Conservation (phyloP, 2,329 filamentous ascomycete genomes). For the Fusarium nurragi region DNA sequence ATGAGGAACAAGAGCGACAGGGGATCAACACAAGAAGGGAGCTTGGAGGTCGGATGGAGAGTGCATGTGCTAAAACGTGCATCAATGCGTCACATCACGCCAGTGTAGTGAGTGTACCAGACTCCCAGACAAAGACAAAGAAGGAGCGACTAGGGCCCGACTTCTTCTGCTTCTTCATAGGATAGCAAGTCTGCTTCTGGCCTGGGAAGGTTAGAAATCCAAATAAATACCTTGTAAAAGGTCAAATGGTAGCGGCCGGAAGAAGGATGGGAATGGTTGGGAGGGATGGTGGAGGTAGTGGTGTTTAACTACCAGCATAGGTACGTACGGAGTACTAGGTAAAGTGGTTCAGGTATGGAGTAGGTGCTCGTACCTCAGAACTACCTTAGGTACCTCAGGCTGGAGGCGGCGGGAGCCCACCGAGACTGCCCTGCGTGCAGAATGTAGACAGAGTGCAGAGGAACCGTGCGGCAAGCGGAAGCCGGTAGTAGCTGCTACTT, state of each 20-base stretch:
- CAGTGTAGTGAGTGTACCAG: background rate
- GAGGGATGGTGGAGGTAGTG: conserved; percentile 30
- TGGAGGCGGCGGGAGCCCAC: conserved; percentile 31
- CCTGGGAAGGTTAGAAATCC: conserved; percentile 24
- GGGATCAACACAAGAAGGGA: conserved; percentile 23
- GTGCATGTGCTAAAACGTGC: conserved; percentile 37
- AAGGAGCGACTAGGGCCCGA: conserved; percentile 18
- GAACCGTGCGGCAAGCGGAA: conserved; percentile 27
- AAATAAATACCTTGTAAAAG: conserved; percentile 22
- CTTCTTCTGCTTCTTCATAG: conserved; percentile 21
- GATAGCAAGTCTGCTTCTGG: conserved; percentile 19
- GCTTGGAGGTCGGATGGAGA: conserved; percentile 18
- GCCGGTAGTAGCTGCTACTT: conserved; percentile 12
- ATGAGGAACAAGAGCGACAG: conserved; percentile 33
- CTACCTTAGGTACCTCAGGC: background rate
- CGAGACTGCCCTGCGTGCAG: conserved; percentile 14
- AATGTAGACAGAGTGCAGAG: background rate
- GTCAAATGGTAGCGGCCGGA: conserved; percentile 28
- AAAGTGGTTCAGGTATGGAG: conserved; percentile 27
- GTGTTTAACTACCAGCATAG: conserved; percentile 20
- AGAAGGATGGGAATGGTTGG: conserved; percentile 31
- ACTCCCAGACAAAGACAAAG: conserved; percentile 30
- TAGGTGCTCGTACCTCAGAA: background rate
- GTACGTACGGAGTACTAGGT: background rate
- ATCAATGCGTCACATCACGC: conserved; percentile 37